These are phyloP conservation scores for Hymenoscyphus salicellus DNA, from an alignment of 2,329 filamentous ascomycete genomes.

Conservation along the genomic window DNA sequence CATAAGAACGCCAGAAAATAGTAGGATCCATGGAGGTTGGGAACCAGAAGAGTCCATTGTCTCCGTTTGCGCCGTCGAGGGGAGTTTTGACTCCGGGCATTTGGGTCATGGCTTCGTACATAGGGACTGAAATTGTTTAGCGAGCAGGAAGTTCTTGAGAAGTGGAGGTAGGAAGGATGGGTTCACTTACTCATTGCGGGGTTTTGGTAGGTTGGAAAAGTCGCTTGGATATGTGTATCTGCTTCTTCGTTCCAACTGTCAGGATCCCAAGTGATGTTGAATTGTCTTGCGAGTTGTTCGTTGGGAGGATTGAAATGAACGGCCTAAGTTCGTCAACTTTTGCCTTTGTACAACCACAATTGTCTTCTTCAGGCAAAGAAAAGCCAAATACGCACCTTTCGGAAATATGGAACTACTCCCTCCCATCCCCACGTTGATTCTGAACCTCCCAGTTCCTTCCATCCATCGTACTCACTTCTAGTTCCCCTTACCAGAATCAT, in stretches of 20 bases:
- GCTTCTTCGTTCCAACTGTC: neutral
- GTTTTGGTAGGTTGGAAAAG: slow-evolving; percentile 2
- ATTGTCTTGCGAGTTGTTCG: neutral
- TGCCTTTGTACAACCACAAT: neutral
- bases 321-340: neutral
- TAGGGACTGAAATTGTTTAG: neutral
- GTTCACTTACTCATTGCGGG: slow-evolving; percentile 6
- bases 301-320: slow-evolving; percentile 3
- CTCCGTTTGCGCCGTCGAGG: neutral
- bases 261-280: slow-evolving; percentile 8
- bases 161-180: neutral
- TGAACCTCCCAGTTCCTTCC: neutral
- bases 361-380: no score
- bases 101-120: neutral
- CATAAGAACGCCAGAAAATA: slow-evolving; percentile 4
- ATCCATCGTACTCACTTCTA: slow-evolving; percentile 5
- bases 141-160: neutral
- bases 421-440: neutral
- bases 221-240: slow-evolving; percentile 1
- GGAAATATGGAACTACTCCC: slow-evolving; percentile 7
- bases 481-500: slow-evolving; percentile 3
- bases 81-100: neutral
- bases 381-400: slow-evolving; percentile 1
- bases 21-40: slow-evolving; percentile 1
- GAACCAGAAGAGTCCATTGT: slow-evolving; percentile 3